These are phyloP conservation scores for Fusarium guadeloupense DNA, from an alignment of 2,329 filamentous ascomycete species.

Conservation along the genomic window DNA sequence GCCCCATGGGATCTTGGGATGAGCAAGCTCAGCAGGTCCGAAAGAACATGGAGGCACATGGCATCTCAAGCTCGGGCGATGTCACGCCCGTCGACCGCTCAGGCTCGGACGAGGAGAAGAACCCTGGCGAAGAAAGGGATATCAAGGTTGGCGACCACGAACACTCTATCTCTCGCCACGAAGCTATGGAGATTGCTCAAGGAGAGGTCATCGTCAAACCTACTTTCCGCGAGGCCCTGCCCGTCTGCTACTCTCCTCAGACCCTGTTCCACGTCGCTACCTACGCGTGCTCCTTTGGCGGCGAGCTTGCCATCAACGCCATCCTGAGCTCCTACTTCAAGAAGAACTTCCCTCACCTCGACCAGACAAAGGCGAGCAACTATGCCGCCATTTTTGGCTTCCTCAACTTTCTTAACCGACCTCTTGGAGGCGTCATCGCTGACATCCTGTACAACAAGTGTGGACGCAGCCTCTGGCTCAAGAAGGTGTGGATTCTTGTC, in stretches of 20 bases:
- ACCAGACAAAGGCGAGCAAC: conserved; percentile 64
- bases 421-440: conserved; percentile 68
- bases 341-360: conserved; percentile 66
- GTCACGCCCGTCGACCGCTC: conserved; percentile 60
- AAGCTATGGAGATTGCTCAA: conserved; percentile 64
- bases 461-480: conserved; percentile 48
- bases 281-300: conserved; percentile 72
- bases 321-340: conserved; percentile 68
- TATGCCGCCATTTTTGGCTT: conserved; percentile 80
- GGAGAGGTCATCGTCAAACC: conserved; percentile 66
- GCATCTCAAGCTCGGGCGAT: conserved; percentile 52
- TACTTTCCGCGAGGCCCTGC: conserved; percentile 57
- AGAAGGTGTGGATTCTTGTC: conserved; percentile 57
- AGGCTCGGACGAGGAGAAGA: conserved; percentile 47
- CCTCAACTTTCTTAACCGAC: conserved; percentile 74
- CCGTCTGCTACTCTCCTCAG: conserved; percentile 61
- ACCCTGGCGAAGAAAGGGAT: conserved; percentile 49
- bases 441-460: conserved; percentile 59
- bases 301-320: conserved; percentile 69
- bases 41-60: conserved; percentile 60
- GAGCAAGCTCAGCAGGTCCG: conserved; percentile 70
- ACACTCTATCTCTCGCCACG: conserved; percentile 57
- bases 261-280: conserved; percentile 63
- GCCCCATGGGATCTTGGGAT: conserved; percentile 82
- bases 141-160: conserved; percentile 54